Conservation (phyloP, 331 rosid species). For the Erythrophleum ivorense region DNA sequence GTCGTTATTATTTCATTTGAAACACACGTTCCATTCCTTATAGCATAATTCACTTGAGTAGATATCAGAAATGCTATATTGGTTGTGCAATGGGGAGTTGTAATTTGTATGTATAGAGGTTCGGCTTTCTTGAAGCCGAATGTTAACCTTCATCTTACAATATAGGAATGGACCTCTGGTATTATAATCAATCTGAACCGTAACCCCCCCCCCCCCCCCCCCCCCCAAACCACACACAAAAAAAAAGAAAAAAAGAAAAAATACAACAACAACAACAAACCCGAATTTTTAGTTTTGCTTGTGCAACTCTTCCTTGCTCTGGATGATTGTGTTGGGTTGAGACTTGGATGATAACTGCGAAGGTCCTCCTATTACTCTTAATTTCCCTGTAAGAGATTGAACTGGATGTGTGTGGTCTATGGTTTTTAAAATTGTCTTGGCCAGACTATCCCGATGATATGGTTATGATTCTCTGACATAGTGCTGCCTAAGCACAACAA, state of each 20-base stretch:
- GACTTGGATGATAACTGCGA: background rate
- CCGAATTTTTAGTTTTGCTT: background rate
- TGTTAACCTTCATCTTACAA: background rate
- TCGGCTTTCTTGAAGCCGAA: background rate
- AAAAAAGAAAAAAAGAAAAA: no score
- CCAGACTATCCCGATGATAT: background rate
- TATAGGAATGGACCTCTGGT: background rate
- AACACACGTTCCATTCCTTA: background rate
- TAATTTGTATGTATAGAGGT: background rate
- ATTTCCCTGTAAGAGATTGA: no score
- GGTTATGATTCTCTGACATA: background rate
- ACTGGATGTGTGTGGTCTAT: no score
- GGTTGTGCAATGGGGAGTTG: background rate
- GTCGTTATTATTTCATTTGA: constrained; percentile 23
- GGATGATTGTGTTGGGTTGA: background rate
- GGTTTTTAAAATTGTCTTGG: background rate
- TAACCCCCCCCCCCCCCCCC: background rate
- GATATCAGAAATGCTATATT: constrained; percentile 7
- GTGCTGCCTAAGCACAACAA: background rate
- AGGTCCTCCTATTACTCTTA: background rate
- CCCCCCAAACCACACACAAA: no score
- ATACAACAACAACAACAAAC: no score
- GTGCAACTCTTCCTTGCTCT: background rate
- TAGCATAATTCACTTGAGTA: constrained; percentile 16
- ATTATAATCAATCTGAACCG: background rate